phyloP scores from a whole-genome alignment of 306 rosid genomes.

The Cercis canadensis region DNA sequence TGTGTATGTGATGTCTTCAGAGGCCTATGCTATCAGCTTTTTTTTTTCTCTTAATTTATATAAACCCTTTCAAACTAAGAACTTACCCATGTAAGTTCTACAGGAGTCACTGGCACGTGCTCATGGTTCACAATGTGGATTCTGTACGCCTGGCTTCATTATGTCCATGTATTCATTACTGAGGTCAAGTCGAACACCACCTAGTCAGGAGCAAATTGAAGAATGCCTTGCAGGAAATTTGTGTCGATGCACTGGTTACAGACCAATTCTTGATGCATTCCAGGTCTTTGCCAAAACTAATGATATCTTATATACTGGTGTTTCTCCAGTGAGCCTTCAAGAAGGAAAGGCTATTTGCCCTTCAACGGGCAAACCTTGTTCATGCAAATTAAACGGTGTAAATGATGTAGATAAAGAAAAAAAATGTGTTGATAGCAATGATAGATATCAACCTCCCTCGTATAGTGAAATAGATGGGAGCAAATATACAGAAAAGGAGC shows the following conservation, averaged over 20 bases:
- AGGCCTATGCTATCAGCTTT: slow-evolving; percentile 7
- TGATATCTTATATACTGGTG: slow-evolving; percentile 61
- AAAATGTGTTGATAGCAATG: slow-evolving; percentile 39
- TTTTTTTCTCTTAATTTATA: neutral
- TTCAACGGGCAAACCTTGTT: slow-evolving; percentile 90
- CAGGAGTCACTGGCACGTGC: slow-evolving; percentile 87
- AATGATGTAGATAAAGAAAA: slow-evolving; percentile 37
- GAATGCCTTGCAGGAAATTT: slow-evolving; percentile 95
- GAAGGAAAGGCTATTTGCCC: slow-evolving; percentile 76
- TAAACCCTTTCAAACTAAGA: slow-evolving; percentile 21
- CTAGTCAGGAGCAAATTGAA: slow-evolving; percentile 83
- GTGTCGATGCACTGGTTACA: slow-evolving; percentile 96
- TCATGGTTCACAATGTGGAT: slow-evolving; percentile 98
- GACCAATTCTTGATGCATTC: slow-evolving; percentile 95
- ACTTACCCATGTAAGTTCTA: slow-evolving; percentile 25
- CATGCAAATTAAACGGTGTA: slow-evolving; percentile 61
- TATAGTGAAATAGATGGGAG: slow-evolving; percentile 84
- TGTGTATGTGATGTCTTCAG: slow-evolving; percentile 21
- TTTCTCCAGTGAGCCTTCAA: slow-evolving; percentile 54
- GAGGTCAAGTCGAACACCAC: slow-evolving; percentile 80
- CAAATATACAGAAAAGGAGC: slow-evolving; percentile 78
- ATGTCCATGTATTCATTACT: slow-evolving; percentile 90
- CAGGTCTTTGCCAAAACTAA: slow-evolving; percentile 84
- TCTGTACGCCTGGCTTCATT: slow-evolving; percentile 94
- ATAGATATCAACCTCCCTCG: slow-evolving; percentile 55